phyloP scores from a whole-genome alignment of 306 rosid genomes.

The Quercus ilex region DNA sequence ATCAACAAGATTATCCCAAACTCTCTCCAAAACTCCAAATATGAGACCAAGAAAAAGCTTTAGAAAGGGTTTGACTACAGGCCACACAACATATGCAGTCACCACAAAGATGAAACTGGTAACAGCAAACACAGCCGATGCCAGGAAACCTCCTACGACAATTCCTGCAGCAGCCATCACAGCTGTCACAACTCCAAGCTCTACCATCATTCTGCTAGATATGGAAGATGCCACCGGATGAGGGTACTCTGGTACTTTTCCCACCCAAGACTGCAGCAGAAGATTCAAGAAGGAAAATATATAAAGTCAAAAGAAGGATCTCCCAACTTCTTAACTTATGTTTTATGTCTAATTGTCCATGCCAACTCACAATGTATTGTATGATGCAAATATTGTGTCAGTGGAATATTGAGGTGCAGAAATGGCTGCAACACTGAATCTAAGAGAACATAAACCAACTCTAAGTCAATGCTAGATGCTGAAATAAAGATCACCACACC shows the following conservation, averaged over 20 bases:
- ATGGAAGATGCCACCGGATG: constrained; percentile 87
- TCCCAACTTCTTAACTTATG: background rate
- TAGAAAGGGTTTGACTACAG: constrained; percentile 68
- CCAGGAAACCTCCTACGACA: constrained; percentile 77
- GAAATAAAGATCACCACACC: no score
- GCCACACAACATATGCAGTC: constrained; percentile 67
- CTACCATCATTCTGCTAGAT: constrained; percentile 91
- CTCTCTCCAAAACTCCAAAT: constrained; percentile 63
- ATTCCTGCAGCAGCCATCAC: constrained; percentile 63
- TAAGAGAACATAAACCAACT: background rate
- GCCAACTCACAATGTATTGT: background rate
- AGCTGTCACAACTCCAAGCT: constrained; percentile 64
- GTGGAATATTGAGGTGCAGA: background rate
- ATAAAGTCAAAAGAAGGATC: constrained; percentile 18
- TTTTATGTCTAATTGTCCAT: background rate
- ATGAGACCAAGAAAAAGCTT: constrained; percentile 52
- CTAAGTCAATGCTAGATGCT: background rate
- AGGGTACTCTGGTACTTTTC: constrained; percentile 69
- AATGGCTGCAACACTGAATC: background rate
- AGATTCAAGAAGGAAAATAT: constrained; percentile 22
- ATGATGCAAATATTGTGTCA: background rate
- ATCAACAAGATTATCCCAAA: constrained; percentile 66
- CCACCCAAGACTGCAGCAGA: constrained; percentile 76
- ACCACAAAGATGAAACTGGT: constrained; percentile 67
- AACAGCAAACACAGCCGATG: constrained; percentile 77